Percentiles rank a stretch among this genome's conserved stretches.
Evolutionary conservation across 2,329 filamentous ascomycete genomes (phyloP).

Genomic region (Exophiala phaeomuriformis): DNA sequence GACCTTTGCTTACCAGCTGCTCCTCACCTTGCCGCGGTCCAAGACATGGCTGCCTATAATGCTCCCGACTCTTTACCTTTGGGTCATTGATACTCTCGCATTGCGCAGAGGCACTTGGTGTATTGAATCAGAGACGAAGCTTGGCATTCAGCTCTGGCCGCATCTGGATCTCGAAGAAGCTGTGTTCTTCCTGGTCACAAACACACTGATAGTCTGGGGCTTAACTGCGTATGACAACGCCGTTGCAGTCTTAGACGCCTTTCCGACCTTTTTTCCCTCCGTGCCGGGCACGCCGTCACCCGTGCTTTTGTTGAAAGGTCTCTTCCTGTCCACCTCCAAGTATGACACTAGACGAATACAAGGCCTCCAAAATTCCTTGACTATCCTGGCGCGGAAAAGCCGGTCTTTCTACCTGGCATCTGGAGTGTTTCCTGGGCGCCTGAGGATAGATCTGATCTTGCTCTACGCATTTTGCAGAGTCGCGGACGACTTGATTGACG

Average conservation of each 20-base stretch:
- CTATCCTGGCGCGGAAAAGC: conserved; percentile 56
- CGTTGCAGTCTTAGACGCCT: conserved; percentile 57
- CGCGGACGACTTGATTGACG: conserved; percentile 65
- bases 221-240: conserved; percentile 63
- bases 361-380: conserved; percentile 54
- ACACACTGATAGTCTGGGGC: conserved; percentile 62
- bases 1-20: conserved; percentile 57
- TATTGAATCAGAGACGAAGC: conserved; percentile 61
- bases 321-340: conserved; percentile 42
- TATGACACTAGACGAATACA: conserved; percentile 54
- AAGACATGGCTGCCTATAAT: conserved; percentile 55
- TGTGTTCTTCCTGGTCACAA: conserved; percentile 64
- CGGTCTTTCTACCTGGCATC: conserved; percentile 68
- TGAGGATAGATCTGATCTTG: conserved; percentile 61
- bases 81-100: conserved; percentile 64
- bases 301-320: conserved; percentile 45
- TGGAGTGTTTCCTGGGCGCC: conserved; percentile 58
- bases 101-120: conserved; percentile 63
- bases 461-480: conserved; percentile 69
- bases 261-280: conserved; percentile 50
- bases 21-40: conserved; percentile 52
- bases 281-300: conserved; percentile 46
- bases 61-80: conserved; percentile 61
- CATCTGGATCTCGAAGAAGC: conserved; percentile 67
- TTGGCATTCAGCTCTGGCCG: conserved; percentile 56